A percentile compares a stretch with the other conserved stretches of the same genome.
Evolutionary conservation across 2,329 filamentous ascomycete species (phyloP).

Genomic region (Penicillium sp.): DNA sequence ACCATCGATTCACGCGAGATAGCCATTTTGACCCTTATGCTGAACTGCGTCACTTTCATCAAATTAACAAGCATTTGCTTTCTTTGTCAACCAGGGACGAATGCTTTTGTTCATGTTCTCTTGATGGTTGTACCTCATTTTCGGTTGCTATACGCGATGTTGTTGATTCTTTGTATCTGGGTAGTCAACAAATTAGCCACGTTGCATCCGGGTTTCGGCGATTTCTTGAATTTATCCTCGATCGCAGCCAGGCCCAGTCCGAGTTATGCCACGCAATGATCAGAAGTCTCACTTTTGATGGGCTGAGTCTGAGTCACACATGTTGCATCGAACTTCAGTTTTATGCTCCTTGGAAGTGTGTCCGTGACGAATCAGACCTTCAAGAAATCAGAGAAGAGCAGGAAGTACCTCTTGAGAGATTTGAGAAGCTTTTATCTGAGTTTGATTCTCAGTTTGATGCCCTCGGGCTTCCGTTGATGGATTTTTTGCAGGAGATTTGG

Average conservation of each 20-base stretch:
- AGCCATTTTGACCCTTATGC: no score
- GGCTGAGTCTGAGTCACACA: slow-evolving; percentile 2
- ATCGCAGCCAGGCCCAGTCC: neutral
- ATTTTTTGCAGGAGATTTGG: slow-evolving; percentile 7
- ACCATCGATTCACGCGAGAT: no score
- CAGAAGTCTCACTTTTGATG: slow-evolving; percentile 7
- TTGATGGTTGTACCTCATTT: slow-evolving; percentile 5
- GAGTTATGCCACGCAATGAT: slow-evolving; percentile 3
- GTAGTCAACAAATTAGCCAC: neutral
- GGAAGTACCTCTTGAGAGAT: no score
- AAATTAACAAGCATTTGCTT: no score
- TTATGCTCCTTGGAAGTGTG: no score
- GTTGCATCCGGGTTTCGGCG: no score
- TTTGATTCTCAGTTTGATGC: slow-evolving; percentile 6
- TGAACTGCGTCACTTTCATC: no score
- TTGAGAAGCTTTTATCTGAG: slow-evolving; percentile 3
- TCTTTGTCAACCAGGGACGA: neutral
- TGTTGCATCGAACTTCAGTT: neutral
- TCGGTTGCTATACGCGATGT: neutral
- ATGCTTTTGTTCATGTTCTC: slow-evolving; percentile 3
- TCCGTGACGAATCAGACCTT: no score
- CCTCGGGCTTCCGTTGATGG: slow-evolving; percentile 4
- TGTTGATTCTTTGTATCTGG: neutral
- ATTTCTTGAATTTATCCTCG: no score
- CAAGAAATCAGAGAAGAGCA: no score